phyloP scores from a whole-genome alignment of 2,329 filamentous ascomycete genomes.

The Anthostomella pinea region DNA sequence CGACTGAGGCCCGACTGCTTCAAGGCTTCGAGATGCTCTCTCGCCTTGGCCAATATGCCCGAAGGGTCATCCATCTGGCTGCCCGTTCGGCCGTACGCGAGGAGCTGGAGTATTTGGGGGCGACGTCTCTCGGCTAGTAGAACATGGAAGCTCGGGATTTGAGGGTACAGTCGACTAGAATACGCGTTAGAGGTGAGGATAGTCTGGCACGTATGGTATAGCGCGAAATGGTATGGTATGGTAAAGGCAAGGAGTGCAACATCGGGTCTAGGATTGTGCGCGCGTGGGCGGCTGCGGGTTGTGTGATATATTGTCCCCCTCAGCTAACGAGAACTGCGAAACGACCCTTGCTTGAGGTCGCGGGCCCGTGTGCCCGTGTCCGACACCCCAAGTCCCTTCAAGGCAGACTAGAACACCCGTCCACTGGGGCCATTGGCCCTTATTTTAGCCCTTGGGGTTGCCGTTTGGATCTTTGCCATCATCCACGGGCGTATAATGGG shows the following conservation, averaged over 20 bases:
- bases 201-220: background rate
- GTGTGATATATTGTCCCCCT: conserved; percentile 29
- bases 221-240: background rate
- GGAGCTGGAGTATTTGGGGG: background rate
- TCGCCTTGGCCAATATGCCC: conserved; percentile 31
- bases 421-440: background rate
- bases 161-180: background rate
- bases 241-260: background rate
- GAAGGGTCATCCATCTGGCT: conserved; percentile 30
- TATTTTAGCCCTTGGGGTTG: background rate
- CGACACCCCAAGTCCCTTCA: conserved; percentile 1
- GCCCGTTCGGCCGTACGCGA: background rate
- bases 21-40: conserved; percentile 32
- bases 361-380: conserved; percentile 10
- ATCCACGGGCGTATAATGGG: background rate
- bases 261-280: conserved; percentile 18
- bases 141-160: background rate
- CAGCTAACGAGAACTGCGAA: too few relatives aligned
- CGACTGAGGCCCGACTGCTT: conserved; percentile 34
- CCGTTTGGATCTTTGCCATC: conserved; percentile 1
- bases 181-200: background rate
- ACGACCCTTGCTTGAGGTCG: background rate
- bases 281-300: conserved; percentile 24
- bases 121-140: background rate
- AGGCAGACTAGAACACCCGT: background rate